phyloP scores from a whole-genome alignment of 495 filamentous ascomycete species.

The Neurospora sp. region DNA sequence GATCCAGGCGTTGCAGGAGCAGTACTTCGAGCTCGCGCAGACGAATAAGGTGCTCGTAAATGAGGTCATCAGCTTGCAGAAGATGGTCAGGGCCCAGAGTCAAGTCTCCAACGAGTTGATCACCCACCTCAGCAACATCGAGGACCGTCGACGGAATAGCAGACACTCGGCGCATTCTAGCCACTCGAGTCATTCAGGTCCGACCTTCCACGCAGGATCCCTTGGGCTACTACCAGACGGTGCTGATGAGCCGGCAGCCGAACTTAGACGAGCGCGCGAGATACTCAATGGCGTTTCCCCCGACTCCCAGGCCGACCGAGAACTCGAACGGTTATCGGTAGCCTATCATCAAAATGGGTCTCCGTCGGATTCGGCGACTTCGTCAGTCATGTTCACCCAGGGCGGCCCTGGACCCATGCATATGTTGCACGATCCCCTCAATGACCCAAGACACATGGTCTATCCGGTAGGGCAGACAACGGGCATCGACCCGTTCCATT shows the following conservation, averaged over 20 bases:
- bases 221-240: conserved; percentile 31
- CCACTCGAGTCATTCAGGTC: conserved; percentile 24
- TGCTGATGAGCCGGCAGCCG: conserved; percentile 63
- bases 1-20: conserved; percentile 73
- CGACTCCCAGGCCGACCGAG: conserved; percentile 66
- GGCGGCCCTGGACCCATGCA: conserved; percentile 24
- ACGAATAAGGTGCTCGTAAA: conserved; percentile 81
- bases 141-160: conserved; percentile 32
- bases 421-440: conserved; percentile 37
- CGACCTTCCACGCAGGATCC: conserved; percentile 18
- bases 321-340: conserved; percentile 63
- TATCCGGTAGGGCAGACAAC: conserved; percentile 84
- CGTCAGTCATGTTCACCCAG: conserved; percentile 34
- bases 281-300: conserved; percentile 71
- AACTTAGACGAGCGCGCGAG: conserved; percentile 82
- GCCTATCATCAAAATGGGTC: conserved; percentile 55
- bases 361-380: conserved; percentile 35
- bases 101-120: conserved; percentile 41
- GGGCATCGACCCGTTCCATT: conserved; percentile 90
- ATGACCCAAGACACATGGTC: conserved; percentile 70
- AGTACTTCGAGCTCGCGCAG: conserved; percentile 73
- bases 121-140: conserved; percentile 37
- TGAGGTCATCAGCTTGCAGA: conserved; percentile 79
- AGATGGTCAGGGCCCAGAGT: conserved; percentile 69
- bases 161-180: conserved; percentile 32